Evolutionary conservation across 306 rosid genomes (phyloP), one percentile per base, ranked within the genome.

Genomic region (Albizia julibrissin): DNA sequence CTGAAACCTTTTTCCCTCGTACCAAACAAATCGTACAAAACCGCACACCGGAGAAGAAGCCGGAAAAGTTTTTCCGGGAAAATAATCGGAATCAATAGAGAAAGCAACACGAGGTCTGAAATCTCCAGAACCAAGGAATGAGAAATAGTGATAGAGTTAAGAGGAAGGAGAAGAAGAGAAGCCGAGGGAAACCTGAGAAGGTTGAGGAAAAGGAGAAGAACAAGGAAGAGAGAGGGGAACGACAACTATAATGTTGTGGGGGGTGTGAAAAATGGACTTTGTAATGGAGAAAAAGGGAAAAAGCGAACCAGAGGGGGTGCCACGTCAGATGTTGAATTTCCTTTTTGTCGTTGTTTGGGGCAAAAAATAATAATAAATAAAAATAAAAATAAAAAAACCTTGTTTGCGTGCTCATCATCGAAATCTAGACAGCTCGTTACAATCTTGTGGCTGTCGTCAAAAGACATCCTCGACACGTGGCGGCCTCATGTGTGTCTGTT

Each of bases 371-470:
- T 42, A 11, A 43, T 6, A 42, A 42, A 10, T 5, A 46, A 1
- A 46, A 46, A 1, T 46, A 10, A 9, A 46, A 46, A 46, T 12
- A 47, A 14, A 47, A 47, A 47, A 0, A 14, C 50, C 21, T n/a
- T 4, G 18, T 69, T 39, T 70, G 43, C 6, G 49, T 33, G 22
- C 13, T 13, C 15, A 64, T 39, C 77, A 77, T 69, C n/a, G 82
- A 88, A 87, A 77, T 75, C 82, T 81, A 52, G 84, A 86, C 92
- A 85, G 75, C 74, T 84, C 62, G 64, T 79, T 83, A 84, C 79
- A 86, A 88, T 90, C 93, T 76, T 88, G 94, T 88, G 96, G 96
- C 88, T 90, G 84, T 46, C 46, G 82, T 79, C 69, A 49, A 78
- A 56, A 47, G 84, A 74, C 66, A 42, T 37, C 21, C 1, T 15